These are phyloP conservation scores for Colletotrichum cereale DNA, from an alignment of 2,329 filamentous ascomycete genomes.

Conservation along the genomic window DNA sequence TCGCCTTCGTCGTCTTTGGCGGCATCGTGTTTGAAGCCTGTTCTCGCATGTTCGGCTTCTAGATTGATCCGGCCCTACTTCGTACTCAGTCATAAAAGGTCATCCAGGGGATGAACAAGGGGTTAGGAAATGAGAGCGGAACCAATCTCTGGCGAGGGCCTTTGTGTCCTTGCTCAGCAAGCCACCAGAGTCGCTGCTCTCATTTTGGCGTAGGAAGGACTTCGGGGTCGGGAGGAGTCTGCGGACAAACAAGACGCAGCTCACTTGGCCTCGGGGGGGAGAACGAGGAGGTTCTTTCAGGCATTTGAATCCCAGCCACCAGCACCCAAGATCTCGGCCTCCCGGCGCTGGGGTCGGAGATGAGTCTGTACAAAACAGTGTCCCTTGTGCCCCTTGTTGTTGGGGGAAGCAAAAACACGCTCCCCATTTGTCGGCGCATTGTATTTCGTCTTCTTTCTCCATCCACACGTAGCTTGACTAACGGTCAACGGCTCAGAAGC, in stretches of 20 bases:
- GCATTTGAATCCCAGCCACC: conserved; percentile 15
- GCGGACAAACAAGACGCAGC: conserved; percentile 14
- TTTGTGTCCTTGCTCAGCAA: not conserved
- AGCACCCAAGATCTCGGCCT: conserved; percentile 2
- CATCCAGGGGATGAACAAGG: not conserved
- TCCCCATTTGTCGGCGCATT: conserved; percentile 15
- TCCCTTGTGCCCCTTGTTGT: conserved; percentile 1
- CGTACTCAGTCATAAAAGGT: conserved; percentile 4
- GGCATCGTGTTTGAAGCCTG: conserved; percentile 70
- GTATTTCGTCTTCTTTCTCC: conserved; percentile 12
- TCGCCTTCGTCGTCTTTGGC: conserved; percentile 72
- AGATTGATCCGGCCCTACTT: not conserved
- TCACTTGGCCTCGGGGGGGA: not conserved
- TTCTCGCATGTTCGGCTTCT: conserved; percentile 62
- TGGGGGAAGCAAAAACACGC: conserved; percentile 28
- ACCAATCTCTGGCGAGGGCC: not conserved
- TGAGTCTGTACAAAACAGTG: conserved; percentile 31
- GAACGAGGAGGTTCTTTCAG: not conserved
- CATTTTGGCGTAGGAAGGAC: not conserved
- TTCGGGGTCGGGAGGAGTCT: conserved; percentile 1
- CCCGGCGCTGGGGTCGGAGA: conserved; percentile 6
- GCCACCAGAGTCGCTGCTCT: not conserved
- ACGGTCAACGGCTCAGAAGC: conserved; percentile 24
- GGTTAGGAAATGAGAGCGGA: not conserved
- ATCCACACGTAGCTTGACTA: not conserved